Percentiles rank a stretch among this genome's conserved stretches.
These are phyloP conservation scores for Trametes punicea DNA, from an alignment of 768 basidiomycete species.

Conservation along the genomic window DNA sequence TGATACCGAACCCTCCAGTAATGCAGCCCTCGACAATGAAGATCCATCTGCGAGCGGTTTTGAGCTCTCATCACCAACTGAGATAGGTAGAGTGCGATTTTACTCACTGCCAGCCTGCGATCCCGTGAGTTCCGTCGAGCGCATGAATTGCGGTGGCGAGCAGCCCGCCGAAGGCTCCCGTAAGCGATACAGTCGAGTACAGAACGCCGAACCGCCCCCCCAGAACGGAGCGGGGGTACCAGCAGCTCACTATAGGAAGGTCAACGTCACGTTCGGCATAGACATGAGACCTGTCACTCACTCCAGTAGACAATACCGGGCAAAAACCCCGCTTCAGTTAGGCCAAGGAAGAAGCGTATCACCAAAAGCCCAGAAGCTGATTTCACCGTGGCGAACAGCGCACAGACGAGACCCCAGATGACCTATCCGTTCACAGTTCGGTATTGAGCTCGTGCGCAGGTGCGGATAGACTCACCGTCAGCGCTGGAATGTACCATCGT, in stretches of 20 bases:
- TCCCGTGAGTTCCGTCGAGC: slow-evolving; percentile 36
- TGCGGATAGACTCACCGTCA: slow-evolving; percentile 32
- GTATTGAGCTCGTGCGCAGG: neutral
- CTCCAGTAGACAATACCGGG: slow-evolving; percentile 38
- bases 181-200: slow-evolving; percentile 30
- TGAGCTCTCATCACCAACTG: no score
- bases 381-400: slow-evolving; percentile 27
- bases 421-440: slow-evolving; percentile 15
- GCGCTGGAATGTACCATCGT: slow-evolving; percentile 35
- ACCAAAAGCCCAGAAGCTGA: slow-evolving; percentile 33
- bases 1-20: slow-evolving; percentile 37
- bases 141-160: slow-evolving; percentile 37
- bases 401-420: slow-evolving; percentile 32
- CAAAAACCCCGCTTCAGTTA: slow-evolving; percentile 39
- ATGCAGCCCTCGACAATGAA: slow-evolving; percentile 49
- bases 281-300: neutral
- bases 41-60: slow-evolving; percentile 26
- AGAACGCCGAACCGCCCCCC: slow-evolving; percentile 26
- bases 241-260: slow-evolving; percentile 35
- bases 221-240: slow-evolving; percentile 35
- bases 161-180: slow-evolving; percentile 25
- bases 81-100: neutral
- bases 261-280: neutral
- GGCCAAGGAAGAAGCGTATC: slow-evolving; percentile 39
- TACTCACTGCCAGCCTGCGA: slow-evolving; percentile 36